phyloP scores from a whole-genome alignment of 2,329 filamentous ascomycete genomes.

The Arthrobotrys megalospora region DNA sequence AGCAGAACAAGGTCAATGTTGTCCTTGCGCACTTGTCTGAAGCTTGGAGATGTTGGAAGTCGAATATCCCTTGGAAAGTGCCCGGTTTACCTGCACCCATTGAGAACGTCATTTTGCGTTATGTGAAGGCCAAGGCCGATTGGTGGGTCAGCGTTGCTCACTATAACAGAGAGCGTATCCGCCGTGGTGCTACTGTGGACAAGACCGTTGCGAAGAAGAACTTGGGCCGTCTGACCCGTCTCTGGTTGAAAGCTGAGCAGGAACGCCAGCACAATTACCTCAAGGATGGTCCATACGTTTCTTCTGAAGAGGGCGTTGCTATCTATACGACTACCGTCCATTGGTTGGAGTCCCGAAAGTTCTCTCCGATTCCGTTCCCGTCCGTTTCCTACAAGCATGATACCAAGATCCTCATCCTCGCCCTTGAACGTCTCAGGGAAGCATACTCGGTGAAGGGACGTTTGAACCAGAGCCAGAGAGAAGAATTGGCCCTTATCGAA shows the following conservation, averaged over 20 bases:
- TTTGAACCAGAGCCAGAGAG: constrained; percentile 96
- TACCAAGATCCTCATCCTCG: constrained; percentile 97
- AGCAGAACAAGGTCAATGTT: constrained; percentile 99
- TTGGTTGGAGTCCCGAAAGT: constrained; percentile 98
- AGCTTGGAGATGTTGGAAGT: constrained; percentile 99
- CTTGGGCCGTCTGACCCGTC: constrained; percentile 88
- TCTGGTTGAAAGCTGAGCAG: constrained; percentile 98
- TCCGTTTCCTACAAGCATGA: constrained; percentile 99
- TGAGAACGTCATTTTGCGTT: constrained; percentile 97
- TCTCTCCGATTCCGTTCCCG: constrained; percentile 97
- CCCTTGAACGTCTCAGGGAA: constrained; percentile 90
- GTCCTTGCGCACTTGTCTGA: constrained; percentile 97
- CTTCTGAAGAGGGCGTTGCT: constrained; percentile 96
- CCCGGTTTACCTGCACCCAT: constrained; percentile 95
- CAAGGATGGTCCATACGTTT: constrained; percentile 98
- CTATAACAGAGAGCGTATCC: constrained; percentile 97
- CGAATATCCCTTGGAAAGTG: constrained; percentile 99
- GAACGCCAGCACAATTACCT: constrained; percentile 99
- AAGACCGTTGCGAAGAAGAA: constrained; percentile 99
- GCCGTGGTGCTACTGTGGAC: constrained; percentile 95
- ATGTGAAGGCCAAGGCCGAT: constrained; percentile 98
- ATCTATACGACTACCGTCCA: constrained; percentile 99
- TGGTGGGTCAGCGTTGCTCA: constrained; percentile 99
- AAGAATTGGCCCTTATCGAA: constrained; percentile 95
- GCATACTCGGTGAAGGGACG: constrained; percentile 98